phyloP scores from a whole-genome alignment of 257 asterid species.

The Nicotiana knightiana region DNA sequence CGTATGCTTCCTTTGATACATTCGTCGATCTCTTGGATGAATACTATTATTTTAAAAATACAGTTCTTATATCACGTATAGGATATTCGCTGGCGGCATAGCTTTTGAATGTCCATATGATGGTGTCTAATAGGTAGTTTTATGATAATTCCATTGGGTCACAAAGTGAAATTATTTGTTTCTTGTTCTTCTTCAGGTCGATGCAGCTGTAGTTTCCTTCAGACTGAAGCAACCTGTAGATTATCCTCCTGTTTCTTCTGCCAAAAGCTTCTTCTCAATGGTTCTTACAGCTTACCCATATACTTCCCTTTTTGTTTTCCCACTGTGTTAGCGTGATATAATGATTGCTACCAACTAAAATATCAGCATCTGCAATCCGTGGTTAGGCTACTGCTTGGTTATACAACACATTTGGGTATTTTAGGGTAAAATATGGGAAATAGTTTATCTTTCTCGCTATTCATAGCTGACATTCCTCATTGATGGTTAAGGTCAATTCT shows the following conservation, averaged over 20 bases:
- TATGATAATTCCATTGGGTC: background rate
- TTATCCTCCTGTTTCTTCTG: slow-evolving; percentile 74
- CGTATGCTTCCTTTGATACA: background rate
- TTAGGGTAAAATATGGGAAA: background rate
- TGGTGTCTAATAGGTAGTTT: background rate
- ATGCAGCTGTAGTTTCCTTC: slow-evolving; percentile 83
- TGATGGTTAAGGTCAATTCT: slow-evolving; percentile 65
- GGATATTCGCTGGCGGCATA: background rate
- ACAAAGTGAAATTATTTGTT: background rate
- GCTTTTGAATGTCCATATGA: slow-evolving; percentile 2
- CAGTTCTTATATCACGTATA: background rate
- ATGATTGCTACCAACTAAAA: background rate
- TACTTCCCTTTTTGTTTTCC: background rate
- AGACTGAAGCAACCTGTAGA: slow-evolving; percentile 58
- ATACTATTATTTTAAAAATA: background rate
- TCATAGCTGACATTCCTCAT: background rate
- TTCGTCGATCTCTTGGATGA: background rate
- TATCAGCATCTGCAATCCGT: background rate
- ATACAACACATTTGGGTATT: background rate
- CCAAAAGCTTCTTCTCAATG: slow-evolving; percentile 94
- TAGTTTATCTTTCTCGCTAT: background rate
- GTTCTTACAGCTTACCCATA: slow-evolving; percentile 24
- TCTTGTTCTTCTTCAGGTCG: slow-evolving; percentile 49
- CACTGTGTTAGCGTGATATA: background rate
- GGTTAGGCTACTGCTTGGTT: background rate